Evolutionary conservation across 2,329 filamentous ascomycete species (phyloP), one percentile per base, ranked within the genome.

Genomic region (Claviceps arundinis): DNA sequence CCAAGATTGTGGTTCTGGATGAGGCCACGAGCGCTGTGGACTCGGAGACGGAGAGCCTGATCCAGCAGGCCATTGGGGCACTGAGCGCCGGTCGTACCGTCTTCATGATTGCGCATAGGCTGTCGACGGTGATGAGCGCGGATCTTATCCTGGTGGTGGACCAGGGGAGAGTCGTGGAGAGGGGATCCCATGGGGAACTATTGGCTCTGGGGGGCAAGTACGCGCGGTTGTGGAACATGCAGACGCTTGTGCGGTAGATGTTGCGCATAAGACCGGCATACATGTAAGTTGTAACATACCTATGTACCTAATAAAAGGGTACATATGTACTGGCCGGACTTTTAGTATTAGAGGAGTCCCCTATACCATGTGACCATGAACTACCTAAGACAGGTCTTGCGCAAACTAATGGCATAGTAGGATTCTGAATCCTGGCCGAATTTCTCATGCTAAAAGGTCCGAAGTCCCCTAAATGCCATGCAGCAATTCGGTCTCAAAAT

Each of bases 101-200:
- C 0, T 73, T 78, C 52, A 63, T 74, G 0, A 70, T 77, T 56
- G 74, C 75, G 24, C 75, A 74, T 56, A 59, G 71, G 46, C 58
- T 70, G 2, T 66, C 63, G 2, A 68, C 66, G 0, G 62, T 68
- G 37, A 73, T 76, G 19, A 69, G 16, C 2, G 72, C 77, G 0
- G 75, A 81, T 55, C 65, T 68, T 49, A 78, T 81, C 42, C 52
- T 80, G 45, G 76, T 80, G 4, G 64, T 81, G 26, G 68, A 76
- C 51, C 65, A 73, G 42, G 78, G 78, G 5, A 62, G 65, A 38
- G 68, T 80, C 24, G 65, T 74, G 22, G 76, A 81, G 59, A 65
- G 68, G 37, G 78, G 78, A 5, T 71, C 68, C 17, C 78, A 80
- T 56, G 57, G 66, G 0, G 68, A 74, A 34, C 61, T 81, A 43